These are phyloP conservation scores for Cicer cuneatum DNA, from an alignment of 306 rosid species.

Conservation along the genomic window DNA sequence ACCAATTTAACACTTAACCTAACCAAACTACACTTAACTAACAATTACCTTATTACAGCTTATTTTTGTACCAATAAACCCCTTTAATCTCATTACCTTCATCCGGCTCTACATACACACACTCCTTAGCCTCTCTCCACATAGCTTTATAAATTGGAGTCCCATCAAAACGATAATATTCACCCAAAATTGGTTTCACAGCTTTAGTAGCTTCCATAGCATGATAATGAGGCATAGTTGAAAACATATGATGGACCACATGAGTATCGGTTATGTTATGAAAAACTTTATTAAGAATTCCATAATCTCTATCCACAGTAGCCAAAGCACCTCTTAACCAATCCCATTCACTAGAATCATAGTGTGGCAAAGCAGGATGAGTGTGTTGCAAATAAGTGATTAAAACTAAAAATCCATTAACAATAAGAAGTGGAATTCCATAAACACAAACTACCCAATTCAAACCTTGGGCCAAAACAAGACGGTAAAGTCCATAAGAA, in stretches of 20 bases:
- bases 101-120: constrained; percentile 73
- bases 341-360: constrained; percentile 49
- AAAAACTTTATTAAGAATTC: constrained; percentile 40
- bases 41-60: constrained; percentile 37
- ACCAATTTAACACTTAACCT: background rate
- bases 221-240: constrained; percentile 85
- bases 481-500: constrained; percentile 54
- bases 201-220: constrained; percentile 88
- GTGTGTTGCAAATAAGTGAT: constrained; percentile 48
- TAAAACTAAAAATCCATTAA: constrained; percentile 29
- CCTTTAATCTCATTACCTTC: constrained; percentile 54
- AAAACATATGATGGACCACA: constrained; percentile 57
- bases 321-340: constrained; percentile 48
- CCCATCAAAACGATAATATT: constrained; percentile 71
- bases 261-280: constrained; percentile 49
- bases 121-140: constrained; percentile 84
- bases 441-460: constrained; percentile 69
- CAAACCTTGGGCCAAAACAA: constrained; percentile 52
- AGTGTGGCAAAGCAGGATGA: constrained; percentile 46
- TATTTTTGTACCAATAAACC: constrained; percentile 75
- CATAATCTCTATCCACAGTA: constrained; percentile 46
- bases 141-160: constrained; percentile 69
- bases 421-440: constrained; percentile 35
- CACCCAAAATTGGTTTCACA: constrained; percentile 71
- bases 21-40: background rate